A percentile compares a stretch with the other conserved stretches of the same genome.
Evolutionary conservation across 1,284 basidiomycete genomes (phyloP).

Genomic region (Lentinus polychrous): DNA sequence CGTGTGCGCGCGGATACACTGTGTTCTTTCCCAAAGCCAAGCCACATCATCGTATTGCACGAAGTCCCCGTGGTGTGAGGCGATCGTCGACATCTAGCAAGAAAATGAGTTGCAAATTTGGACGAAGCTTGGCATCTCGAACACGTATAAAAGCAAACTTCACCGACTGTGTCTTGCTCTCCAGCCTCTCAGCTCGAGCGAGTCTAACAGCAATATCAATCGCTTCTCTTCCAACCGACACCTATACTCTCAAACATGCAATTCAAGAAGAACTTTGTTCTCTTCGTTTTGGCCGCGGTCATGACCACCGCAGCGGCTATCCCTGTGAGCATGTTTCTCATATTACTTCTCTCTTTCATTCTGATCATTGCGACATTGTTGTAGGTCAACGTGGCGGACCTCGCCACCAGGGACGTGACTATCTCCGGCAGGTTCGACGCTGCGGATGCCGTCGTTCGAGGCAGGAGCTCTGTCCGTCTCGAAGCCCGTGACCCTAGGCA

Average conservation of each 20-base stretch:
- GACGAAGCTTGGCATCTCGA: too few relatives aligned
- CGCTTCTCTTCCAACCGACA: not conserved
- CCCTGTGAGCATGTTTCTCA: conserved; percentile 21
- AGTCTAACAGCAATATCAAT: not conserved
- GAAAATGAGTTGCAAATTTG: too few relatives aligned
- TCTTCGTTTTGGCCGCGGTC: conserved; percentile 28
- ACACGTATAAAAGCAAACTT: too few relatives aligned
- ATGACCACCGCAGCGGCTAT: conserved; percentile 23
- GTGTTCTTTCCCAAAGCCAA: too few relatives aligned
- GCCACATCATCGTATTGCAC: too few relatives aligned
- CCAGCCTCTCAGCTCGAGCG: not conserved
- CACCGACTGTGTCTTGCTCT: too few relatives aligned
- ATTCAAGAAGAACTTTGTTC: conserved; percentile 29
- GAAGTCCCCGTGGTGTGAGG: too few relatives aligned
- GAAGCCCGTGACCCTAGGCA: conserved; percentile 13
- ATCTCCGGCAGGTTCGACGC: conserved; percentile 13
- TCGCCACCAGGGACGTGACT: conserved; percentile 13
- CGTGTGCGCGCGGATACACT: too few relatives aligned
- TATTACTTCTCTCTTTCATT: not conserved
- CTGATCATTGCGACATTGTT: not conserved
- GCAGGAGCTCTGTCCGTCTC: conserved; percentile 12
- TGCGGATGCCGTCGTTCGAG: conserved; percentile 11
- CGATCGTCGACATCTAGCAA: too few relatives aligned
- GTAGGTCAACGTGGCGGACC: conserved; percentile 11
- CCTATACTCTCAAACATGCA: conserved; percentile 17